Evolutionary conservation across 495 filamentous ascomycete genomes (phyloP), one percentile per base, ranked within the genome.

Genomic region (Usnea hakonensis): DNA sequence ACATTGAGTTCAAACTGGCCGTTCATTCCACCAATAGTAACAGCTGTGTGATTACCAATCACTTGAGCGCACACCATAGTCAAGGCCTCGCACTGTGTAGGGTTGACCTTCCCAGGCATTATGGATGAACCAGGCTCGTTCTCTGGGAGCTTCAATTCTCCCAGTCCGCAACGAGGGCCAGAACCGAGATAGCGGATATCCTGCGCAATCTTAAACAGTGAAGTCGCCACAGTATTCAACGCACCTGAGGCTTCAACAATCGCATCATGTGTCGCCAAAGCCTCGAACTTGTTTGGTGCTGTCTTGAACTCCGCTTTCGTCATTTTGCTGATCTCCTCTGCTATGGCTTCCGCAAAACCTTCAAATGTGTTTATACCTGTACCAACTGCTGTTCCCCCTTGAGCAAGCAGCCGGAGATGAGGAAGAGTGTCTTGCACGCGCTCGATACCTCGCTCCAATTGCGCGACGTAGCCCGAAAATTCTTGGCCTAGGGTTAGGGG

Each of bases 41-140:
- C 83, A 36, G 94, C 90, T 50, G 88, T 87, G 74, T 98, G 86
- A 80, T 98, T 98, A 67, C 94, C 94, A 83, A 97, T 95, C 40
- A 98, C 95, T 75, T 98, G 94, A 4, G 90, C 84, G 79, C 92
- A 97, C 60, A 98, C 76, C 94, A 98, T 98, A 64, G 94, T 98
- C 74, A 98, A 78, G 41, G 92, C 89, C 82, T 98, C 94, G 77
- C 90, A 95, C 78, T 98, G 94, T 32, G 94, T 98, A 38, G 94
- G 94, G 81, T 98, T 98, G 69, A 98, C 94, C 81, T 98, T 98
- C 68, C 94, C 94, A 35, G 94, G 94, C 94, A 98, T 98, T 79
- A 98, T 97, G 60, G 89, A 94, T 68, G 85, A 89, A 54, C 94
- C 94, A 21, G 94, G 94, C 81, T 98, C 94, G 77, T 98, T 98